Evolutionary conservation across 2,329 filamentous ascomycete genomes (phyloP).

Genomic region (Sporothrix sp.): DNA sequence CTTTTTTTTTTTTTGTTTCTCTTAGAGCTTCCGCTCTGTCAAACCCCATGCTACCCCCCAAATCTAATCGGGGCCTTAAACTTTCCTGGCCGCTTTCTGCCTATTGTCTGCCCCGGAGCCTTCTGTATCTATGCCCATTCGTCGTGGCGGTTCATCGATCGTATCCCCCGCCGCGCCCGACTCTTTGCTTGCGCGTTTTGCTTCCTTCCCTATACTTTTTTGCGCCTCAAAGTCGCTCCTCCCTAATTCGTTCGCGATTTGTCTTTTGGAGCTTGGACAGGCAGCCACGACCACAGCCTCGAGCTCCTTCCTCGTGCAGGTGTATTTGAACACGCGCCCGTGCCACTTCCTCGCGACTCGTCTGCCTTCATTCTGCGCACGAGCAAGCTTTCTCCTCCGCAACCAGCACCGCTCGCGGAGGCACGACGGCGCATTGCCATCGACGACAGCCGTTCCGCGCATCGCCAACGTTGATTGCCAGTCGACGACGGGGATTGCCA

Average conservation of each 20-base stretch:
- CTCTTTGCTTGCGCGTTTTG: neutral
- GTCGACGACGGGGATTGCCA: neutral
- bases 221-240: neutral
- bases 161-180: neutral
- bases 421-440: no score
- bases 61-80: neutral
- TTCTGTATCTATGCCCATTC: neutral
- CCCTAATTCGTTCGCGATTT: neutral
- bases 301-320: no score
- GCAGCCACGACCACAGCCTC: no score
- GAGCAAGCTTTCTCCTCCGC: neutral
- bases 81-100: neutral
- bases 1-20: neutral
- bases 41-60: neutral
- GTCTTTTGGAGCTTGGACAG: no score
- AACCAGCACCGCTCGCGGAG: neutral
- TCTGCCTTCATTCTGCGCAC: neutral
- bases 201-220: neutral
- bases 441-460: neutral
- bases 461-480: neutral
- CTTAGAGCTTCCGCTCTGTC: constrained; percentile 6
- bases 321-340: no score
- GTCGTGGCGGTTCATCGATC: neutral
- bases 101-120: neutral
- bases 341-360: no score